Evolutionary conservation across 2,329 filamentous ascomycete species (phyloP), one percentile per base, ranked within the genome.

Genomic region (Fusarium sulawesiense): DNA sequence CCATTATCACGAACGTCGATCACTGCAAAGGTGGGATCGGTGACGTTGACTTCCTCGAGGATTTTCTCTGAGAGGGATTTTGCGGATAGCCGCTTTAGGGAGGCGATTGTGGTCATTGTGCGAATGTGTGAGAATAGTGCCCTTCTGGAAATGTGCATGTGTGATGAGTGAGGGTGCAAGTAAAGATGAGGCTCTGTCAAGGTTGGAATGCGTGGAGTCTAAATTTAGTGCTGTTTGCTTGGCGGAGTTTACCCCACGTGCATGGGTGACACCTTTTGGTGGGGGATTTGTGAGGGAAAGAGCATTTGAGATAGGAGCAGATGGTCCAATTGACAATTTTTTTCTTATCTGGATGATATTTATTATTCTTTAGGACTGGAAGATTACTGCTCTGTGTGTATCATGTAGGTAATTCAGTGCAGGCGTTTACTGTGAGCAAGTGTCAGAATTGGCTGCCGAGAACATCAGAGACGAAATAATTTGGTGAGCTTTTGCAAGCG

Each of bases 1-100:
- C 91, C 91, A 71, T 90, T 89, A 79, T 98, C 96, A 61, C 96
- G 90, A 10, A 98, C 96, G 79, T 98, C 96, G 62, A 98, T 87
- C 40, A 98, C 85, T 12, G 93, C 93, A 60, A 94, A 85, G 75
- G 79, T 81, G 60, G 78, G 81, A 62, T 83, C 78, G 53, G 76
- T 70, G 30, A 76, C 73, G 55, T 82, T 76, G 37, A 75, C 80
- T 73, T 85, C 82, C 16, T 84, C 83, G 25, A 90, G 85, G 18
- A 95, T 85, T 53, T 89, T 84, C 21, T 87, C 81, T 0, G 92
- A 89, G 55, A 97, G 89, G n/a, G 85, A 82, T 68, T 91, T 85
- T 37, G 90, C 89, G 12, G 87, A 86, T 74, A 97, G 90, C 77
- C 88, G 89, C 73, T 87, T 83, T 34, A 97, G 85, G 47, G 81